phyloP scores from a whole-genome alignment of 2,329 filamentous ascomycete genomes.

The Diaporthe vexans region DNA sequence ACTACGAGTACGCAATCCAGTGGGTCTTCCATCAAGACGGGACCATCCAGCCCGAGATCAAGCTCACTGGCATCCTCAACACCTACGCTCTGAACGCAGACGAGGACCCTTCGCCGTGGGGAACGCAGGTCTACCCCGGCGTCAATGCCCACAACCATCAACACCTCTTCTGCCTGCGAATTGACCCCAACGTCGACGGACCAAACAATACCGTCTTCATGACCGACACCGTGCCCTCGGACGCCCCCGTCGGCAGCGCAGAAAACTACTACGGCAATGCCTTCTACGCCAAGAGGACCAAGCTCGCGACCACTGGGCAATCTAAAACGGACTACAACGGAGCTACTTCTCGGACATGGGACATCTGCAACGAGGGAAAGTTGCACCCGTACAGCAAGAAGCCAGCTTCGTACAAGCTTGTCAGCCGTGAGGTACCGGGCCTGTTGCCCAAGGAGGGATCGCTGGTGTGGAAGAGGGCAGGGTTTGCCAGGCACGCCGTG shows the following conservation, averaged over 20 bases:
- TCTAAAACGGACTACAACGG: conserved; percentile 86
- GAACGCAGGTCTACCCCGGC: conserved; percentile 89
- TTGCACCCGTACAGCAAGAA: conserved; percentile 90
- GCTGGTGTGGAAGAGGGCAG: conserved; percentile 90
- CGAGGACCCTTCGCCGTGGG: conserved; percentile 89
- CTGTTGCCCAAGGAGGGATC: conserved; percentile 85
- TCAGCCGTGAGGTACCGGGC: conserved; percentile 84
- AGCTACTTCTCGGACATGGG: conserved; percentile 85
- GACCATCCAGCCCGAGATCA: conserved; percentile 91
- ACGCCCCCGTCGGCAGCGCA: conserved; percentile 81
- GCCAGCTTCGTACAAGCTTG: conserved; percentile 88
- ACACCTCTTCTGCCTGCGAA: conserved; percentile 91
- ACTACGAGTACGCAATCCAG: conserved; percentile 88
- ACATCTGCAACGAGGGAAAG: conserved; percentile 87
- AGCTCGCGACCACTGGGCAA: conserved; percentile 77
- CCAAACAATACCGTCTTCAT: conserved; percentile 88
- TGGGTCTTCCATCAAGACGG: conserved; percentile 96
- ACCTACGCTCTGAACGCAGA: conserved; percentile 86
- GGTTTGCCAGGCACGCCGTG: conserved; percentile 87
- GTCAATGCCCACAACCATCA: conserved; percentile 98
- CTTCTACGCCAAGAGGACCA: conserved; percentile 88
- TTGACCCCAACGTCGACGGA: conserved; percentile 90
- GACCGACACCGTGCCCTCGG: conserved; percentile 79
- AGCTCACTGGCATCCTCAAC: conserved; percentile 92
- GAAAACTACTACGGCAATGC: conserved; percentile 93